These are phyloP conservation scores for Laburnicola sp. DNA, from an alignment of 2,329 filamentous ascomycete genomes.

Conservation along the genomic window DNA sequence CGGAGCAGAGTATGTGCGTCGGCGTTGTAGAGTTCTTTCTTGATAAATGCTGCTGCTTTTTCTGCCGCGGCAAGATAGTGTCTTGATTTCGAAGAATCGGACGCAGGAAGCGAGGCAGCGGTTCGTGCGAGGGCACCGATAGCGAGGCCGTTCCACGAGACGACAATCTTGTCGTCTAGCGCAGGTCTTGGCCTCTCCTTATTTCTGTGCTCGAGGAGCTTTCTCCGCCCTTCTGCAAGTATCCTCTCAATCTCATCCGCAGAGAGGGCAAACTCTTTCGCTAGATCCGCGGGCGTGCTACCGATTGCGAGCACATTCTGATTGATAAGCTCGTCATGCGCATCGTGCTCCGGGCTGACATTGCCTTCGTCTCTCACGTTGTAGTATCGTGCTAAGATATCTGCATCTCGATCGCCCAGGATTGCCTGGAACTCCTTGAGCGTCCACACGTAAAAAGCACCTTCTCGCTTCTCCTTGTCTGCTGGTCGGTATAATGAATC, in stretches of 20 bases:
- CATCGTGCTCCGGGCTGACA: slow-evolving; percentile 77
- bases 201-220: slow-evolving; percentile 72
- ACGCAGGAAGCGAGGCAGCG: slow-evolving; percentile 65
- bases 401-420: slow-evolving; percentile 68
- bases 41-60: slow-evolving; percentile 72
- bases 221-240: slow-evolving; percentile 67
- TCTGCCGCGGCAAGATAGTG: slow-evolving; percentile 68
- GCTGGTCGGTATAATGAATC: slow-evolving; percentile 76
- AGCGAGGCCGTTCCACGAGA: slow-evolving; percentile 85
- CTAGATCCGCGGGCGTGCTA: slow-evolving; percentile 68
- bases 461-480: slow-evolving; percentile 82
- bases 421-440: slow-evolving; percentile 80
- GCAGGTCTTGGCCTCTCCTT: slow-evolving; percentile 74
- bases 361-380: slow-evolving; percentile 84
- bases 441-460: slow-evolving; percentile 95
- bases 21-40: slow-evolving; percentile 70
- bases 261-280: slow-evolving; percentile 72
- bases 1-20: slow-evolving; percentile 67
- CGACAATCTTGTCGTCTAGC: slow-evolving; percentile 85
- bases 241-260: slow-evolving; percentile 69
- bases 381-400: slow-evolving; percentile 81
- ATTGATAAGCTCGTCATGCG: slow-evolving; percentile 90
- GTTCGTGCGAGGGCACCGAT: slow-evolving; percentile 80
- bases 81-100: slow-evolving; percentile 61
- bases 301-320: slow-evolving; percentile 83